phyloP scores from a whole-genome alignment of 441 rosid genomes.

The Gossypium schwendimanii region DNA sequence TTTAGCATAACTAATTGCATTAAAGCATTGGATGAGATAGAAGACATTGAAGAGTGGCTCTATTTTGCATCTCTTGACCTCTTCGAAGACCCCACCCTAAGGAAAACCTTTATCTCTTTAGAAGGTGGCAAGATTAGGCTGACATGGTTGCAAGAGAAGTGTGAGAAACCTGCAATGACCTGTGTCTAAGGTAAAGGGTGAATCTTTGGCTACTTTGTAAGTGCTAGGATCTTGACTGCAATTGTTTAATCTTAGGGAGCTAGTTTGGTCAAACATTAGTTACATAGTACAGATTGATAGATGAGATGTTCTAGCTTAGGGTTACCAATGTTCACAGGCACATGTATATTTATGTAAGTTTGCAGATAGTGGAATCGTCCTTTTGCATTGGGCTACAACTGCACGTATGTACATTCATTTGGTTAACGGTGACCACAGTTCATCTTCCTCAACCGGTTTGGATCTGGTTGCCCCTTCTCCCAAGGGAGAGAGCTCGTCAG shows the following conservation, averaged over 20 bases:
- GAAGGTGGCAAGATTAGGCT: slow-evolving; percentile 31
- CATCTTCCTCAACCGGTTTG: too few relatives aligned
- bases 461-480: too few relatives aligned
- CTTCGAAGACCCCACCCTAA: slow-evolving; percentile 46
- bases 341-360: not conserved
- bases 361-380: not conserved
- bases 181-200: slow-evolving; percentile 4
- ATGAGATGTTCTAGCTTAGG: not conserved
- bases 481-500: too few relatives aligned
- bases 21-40: slow-evolving; percentile 52
- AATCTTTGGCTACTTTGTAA: not conserved
- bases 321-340: not conserved
- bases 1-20: slow-evolving; percentile 57
- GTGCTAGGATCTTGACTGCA: slow-evolving; percentile 1
- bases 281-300: not conserved
- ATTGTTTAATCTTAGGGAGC: not conserved
- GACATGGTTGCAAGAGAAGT: slow-evolving; percentile 58
- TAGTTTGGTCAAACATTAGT: slow-evolving; percentile 7
- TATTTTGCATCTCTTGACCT: slow-evolving; percentile 63
- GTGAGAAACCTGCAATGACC: slow-evolving; percentile 21
- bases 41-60: slow-evolving; percentile 37
- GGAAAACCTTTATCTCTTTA: slow-evolving; percentile 58
- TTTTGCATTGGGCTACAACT: not conserved
- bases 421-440: too few relatives aligned
- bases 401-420: not conserved